Percentiles rank a stretch among this genome's conserved stretches.
phyloP scores from a whole-genome alignment of 2,329 filamentous ascomycete genomes.

The Pyrenophora graminea region DNA sequence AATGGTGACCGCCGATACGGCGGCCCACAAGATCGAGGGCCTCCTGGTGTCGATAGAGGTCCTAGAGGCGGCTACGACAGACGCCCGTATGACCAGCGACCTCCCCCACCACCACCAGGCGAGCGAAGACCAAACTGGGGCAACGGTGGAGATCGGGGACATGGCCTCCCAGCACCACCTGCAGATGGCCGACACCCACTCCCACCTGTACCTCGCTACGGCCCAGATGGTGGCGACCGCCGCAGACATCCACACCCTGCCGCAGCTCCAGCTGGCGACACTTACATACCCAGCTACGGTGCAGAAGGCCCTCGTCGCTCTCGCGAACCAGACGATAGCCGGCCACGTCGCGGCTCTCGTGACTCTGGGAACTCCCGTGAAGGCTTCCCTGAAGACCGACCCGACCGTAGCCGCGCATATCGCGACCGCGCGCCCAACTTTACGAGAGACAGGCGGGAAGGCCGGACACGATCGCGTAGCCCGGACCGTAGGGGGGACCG shows the following conservation, averaged over 20 bases:
- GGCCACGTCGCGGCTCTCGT: conserved; percentile 37
- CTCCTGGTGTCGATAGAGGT: conserved; percentile 44
- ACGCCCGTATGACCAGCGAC: conserved; percentile 38
- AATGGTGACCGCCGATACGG: conserved; percentile 43
- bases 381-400: conserved; percentile 31
- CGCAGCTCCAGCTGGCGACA: conserved; percentile 42
- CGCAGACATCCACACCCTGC: conserved; percentile 16
- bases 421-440: conserved; percentile 30
- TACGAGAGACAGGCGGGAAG: conserved; percentile 36
- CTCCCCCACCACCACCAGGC: conserved; percentile 42
- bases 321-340: conserved; percentile 41
- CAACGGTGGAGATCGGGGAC: conserved; percentile 29
- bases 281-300: conserved; percentile 52
- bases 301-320: conserved; percentile 36
- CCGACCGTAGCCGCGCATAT: conserved; percentile 33
- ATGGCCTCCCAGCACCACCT: conserved; percentile 42
- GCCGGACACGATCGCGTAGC: conserved; percentile 41
- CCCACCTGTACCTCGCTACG: conserved; percentile 42
- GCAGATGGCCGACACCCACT: conserved; percentile 43
- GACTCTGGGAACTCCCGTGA: conserved; percentile 45
- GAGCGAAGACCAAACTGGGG: conserved; percentile 41
- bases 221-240: conserved; percentile 28
- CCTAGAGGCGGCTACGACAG: conserved; percentile 36
- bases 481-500: conserved; percentile 39
- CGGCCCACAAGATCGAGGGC: conserved; percentile 46